Evolutionary conservation across 441 rosid species (phyloP).

Genomic region (Adansonia grandidieri): DNA sequence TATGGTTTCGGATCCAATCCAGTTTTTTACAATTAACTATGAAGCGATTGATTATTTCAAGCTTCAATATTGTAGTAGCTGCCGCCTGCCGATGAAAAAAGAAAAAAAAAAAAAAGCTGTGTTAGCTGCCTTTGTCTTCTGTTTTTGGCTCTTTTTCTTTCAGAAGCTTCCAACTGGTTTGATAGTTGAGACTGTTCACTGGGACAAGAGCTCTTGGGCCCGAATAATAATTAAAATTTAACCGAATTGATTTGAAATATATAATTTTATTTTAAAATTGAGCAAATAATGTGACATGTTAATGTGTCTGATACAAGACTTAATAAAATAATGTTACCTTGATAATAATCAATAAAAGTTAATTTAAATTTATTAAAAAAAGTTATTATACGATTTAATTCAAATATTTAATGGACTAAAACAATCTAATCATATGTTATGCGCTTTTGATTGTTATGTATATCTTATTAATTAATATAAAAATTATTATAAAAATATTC

Average conservation of each 20-base stretch:
- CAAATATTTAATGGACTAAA: background rate
- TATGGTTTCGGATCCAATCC: no score
- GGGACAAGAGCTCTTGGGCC: background rate
- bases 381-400: background rate
- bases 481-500: background rate
- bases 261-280: no score
- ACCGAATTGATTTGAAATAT: no score
- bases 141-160: background rate
- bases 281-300: no score
- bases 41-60: background rate
- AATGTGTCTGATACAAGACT: background rate
- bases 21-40: no score
- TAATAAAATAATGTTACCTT: background rate
- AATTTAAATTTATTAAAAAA: background rate
- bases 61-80: background rate
- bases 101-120: no score
- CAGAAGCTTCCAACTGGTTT: background rate
- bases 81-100: background rate
- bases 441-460: background rate
- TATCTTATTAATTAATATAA: no score
- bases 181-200: background rate
- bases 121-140: no score
- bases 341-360: background rate
- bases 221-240: background rate
- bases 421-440: background rate